Percentiles rank a stretch among this genome's conserved stretches.
Conservation (phyloP, 768 basidiomycete genomes). For the Mycena maculata region DNA sequence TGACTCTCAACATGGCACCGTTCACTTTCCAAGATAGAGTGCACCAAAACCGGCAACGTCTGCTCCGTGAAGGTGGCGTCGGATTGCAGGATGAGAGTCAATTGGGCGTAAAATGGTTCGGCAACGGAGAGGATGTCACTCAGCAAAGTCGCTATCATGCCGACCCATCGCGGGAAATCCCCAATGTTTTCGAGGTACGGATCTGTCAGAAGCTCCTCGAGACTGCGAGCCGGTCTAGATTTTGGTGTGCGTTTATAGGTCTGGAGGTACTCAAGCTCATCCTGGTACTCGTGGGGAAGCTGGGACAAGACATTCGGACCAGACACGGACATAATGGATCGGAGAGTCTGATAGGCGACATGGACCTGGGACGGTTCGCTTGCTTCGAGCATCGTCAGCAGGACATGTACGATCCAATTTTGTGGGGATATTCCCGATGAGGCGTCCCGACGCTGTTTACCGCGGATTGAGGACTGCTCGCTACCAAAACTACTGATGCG, state of each 20-base stretch:
- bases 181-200: slow-evolving; percentile 51
- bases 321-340: slow-evolving; percentile 62
- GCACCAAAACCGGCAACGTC: slow-evolving; percentile 80
- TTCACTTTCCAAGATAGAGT: slow-evolving; percentile 65
- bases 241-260: slow-evolving; percentile 54
- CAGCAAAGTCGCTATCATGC: slow-evolving; percentile 65
- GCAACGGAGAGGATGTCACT: slow-evolving; percentile 64
- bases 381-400: slow-evolving; percentile 71
- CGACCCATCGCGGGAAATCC: slow-evolving; percentile 75
- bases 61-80: slow-evolving; percentile 71
- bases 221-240: slow-evolving; percentile 44
- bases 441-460: slow-evolving; percentile 49
- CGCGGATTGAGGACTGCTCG: slow-evolving; percentile 60
- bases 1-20: slow-evolving; percentile 21
- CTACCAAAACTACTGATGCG: slow-evolving; percentile 70
- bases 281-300: slow-evolving; percentile 54
- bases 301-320: slow-evolving; percentile 44
- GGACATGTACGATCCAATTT: slow-evolving; percentile 61
- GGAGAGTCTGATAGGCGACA: slow-evolving; percentile 73
- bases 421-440: slow-evolving; percentile 47
- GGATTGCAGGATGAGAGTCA: slow-evolving; percentile 66
- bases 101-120: slow-evolving; percentile 76
- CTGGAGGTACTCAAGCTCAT: slow-evolving; percentile 62
- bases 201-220: slow-evolving; percentile 54
- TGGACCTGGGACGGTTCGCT: slow-evolving; percentile 61